Base-by-base conservation (phyloP, 2,329 filamentous ascomycete genomes). In the Microdochium trichocladiopsis region DNA sequence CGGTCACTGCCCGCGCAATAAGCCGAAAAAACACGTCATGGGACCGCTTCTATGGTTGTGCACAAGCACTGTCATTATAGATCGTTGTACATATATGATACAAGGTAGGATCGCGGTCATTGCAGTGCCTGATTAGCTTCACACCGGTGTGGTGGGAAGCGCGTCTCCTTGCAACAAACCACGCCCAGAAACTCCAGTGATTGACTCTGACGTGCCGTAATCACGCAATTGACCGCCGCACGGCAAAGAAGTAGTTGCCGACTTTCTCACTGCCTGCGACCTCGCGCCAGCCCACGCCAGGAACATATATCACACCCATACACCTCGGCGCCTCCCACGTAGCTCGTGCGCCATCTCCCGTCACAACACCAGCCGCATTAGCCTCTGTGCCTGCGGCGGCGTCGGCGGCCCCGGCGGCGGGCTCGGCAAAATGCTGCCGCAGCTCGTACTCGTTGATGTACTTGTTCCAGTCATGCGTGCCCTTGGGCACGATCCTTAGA, bases 181-280 rank as follows among this genome's bases (percentile, higher is more conserved):
- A n/a, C n/a, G n/a, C n/a, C n/a, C n/a, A n/a, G n/a, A n/a, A n/a
- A n/a, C n/a, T n/a, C n/a, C n/a, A n/a, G n/a, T n/a, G n/a, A n/a
- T n/a, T n/a, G n/a, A n/a, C n/a, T n/a, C n/a, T n/a, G n/a, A n/a
- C n/a, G n/a, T n/a, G n/a, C n/a, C n/a, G n/a, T n/a, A n/a, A n/a
- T 45, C 36, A 45, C 21, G 41, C 6, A 22, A 8, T 21, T 8
- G 41, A 16, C 41, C 22, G 21, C 41, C 85, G 82, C 45, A 96
- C 84, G 9, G 82, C 94, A 68, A 96, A 95, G 69, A 99, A 97
- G 72, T 97, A 99, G 69, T 99, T 99, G 10, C 93, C 93, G 63
- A 90, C 83, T 63, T 82, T 83, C 73, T 97, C 93, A 61, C 90
- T 88, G 2, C 90, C 88, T 23, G 72, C 68, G 4, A 96, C 84